Base-by-base conservation (phyloP, 495 filamentous ascomycete genomes). In the Podospora comata region DNA sequence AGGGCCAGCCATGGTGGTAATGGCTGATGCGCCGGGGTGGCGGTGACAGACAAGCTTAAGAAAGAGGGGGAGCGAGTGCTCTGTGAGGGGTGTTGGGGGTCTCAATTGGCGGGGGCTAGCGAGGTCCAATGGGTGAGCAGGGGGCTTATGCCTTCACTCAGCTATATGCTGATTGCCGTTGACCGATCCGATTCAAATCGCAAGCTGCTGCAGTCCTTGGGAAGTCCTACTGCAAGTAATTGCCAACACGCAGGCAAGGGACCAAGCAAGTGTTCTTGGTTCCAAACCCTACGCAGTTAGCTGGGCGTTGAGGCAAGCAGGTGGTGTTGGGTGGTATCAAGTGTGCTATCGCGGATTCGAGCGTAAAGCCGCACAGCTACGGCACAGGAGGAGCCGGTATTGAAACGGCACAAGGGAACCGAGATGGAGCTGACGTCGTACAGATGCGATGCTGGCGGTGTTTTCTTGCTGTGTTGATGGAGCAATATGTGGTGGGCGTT, bases 1-100 rank as follows among this genome's bases (percentile, higher is more conserved):
- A 23, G 64, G 6, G 6, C n/a, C 60, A 60, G 67, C 67, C 13
- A n/a, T 57, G 34, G 16, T 48, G 53, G 60, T 26, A 32, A 32
- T 32, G 18, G 48, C n/a, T 1, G 4, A 20, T 26, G 55, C 55
- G 55, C 4, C 55, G 32, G 26, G 1, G n/a, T 23, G 44, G 60
- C 48, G 62, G 54, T 4, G 32, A 16, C 28, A 55, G 30, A 19
- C 4, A 58, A 58, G 55, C 55, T 23, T 20, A 15, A 20, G 13
- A 48, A 48, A 48, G 39, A 48, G 55, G 55, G 54, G 5, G 55
- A 58, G 55, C 55, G 23, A 58, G 55, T 58, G 55, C 55, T 58
- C 55, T 26, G n/a, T 48, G 39, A 26, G 55, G 55, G 55, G n/a
- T 26, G 55, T 58, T 58, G 19, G 39, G 55, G 55, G 11, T 19